Percentiles rank a stretch among this genome's conserved stretches.
phyloP scores from a whole-genome alignment of 1,139 yeast species.

The Scheffersomyces stambukii region DNA sequence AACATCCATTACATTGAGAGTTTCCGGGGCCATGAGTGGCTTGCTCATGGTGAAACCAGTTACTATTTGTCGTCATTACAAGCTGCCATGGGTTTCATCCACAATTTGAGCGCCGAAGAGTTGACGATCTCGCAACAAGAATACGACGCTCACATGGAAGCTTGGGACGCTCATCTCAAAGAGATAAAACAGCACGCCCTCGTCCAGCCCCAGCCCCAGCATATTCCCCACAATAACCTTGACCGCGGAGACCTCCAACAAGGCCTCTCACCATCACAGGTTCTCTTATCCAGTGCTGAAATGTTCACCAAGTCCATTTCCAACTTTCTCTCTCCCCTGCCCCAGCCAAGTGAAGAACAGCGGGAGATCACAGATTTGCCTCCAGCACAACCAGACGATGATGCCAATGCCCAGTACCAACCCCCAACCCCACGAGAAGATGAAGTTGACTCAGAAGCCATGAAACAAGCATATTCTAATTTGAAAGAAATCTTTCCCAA shows the following conservation, averaged over 20 bases:
- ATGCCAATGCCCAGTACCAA: conserved; percentile 5
- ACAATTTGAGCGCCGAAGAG: conserved; percentile 52
- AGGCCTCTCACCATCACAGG: conserved; percentile 46
- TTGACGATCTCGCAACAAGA: conserved; percentile 63
- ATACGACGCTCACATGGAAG: conserved; percentile 43
- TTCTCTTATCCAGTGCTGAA: conserved; percentile 50
- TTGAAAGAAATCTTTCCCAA: conserved; percentile 73
- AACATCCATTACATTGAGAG: conserved; percentile 82
- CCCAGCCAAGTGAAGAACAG: conserved; percentile 14
- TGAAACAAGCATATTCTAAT: conserved; percentile 32
- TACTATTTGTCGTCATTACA: conserved; percentile 84
- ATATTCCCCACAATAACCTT: conserved; percentile 5
- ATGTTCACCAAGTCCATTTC: conserved; percentile 48
- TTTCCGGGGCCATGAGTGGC: conserved; percentile 70
- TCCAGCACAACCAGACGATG: conserved; percentile 5
- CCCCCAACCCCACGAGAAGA: conserved; percentile 10
- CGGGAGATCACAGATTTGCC: background rate
- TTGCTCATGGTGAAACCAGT: conserved; percentile 76
- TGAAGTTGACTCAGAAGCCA: conserved; percentile 11
- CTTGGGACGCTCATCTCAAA: conserved; percentile 38
- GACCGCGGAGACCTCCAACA: conserved; percentile 7
- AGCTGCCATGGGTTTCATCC: conserved; percentile 77
- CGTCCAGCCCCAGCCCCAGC: conserved; percentile 20
- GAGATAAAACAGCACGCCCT: conserved; percentile 14
- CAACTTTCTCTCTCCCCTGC: conserved; percentile 42